phyloP scores from a whole-genome alignment of 352 stramenopile genomes.

The Globisporangium sylvaticum region DNA sequence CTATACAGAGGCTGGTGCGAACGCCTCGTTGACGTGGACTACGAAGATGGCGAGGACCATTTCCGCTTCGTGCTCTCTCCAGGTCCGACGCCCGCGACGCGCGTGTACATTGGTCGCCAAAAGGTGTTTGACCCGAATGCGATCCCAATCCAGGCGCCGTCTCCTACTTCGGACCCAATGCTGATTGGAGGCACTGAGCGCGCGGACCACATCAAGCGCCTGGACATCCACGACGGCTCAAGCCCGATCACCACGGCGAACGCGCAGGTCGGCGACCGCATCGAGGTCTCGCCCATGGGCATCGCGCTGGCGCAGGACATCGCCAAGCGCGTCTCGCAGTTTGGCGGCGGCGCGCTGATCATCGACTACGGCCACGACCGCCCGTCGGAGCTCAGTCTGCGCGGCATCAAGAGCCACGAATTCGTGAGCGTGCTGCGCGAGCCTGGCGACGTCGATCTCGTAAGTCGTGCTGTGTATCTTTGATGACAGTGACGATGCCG shows the following conservation, averaged over 20 bases:
- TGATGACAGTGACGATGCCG: slow-evolving; percentile 18
- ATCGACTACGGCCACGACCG: slow-evolving; percentile 95
- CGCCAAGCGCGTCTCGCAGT: slow-evolving; percentile 78
- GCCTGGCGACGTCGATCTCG: slow-evolving; percentile 90
- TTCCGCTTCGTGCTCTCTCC: slow-evolving; percentile 94
- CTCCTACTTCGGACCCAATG: slow-evolving; percentile 10
- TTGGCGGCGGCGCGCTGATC: slow-evolving; percentile 87
- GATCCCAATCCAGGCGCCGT: slow-evolving; percentile 18
- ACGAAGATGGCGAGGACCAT: slow-evolving; percentile 74
- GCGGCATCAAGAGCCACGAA: slow-evolving; percentile 92
- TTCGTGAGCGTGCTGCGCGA: slow-evolving; percentile 92
- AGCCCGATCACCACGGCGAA: slow-evolving; percentile 42
- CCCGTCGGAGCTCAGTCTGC: slow-evolving; percentile 86
- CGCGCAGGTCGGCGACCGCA: slow-evolving; percentile 77
- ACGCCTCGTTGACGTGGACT: slow-evolving; percentile 91
- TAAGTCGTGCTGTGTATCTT: slow-evolving; percentile 32
- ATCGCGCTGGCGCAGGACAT: slow-evolving; percentile 92
- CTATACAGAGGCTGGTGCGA: slow-evolving; percentile 81
- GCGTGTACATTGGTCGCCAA: slow-evolving; percentile 84
- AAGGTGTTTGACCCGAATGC: slow-evolving; percentile 69
- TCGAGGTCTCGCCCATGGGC: slow-evolving; percentile 93
- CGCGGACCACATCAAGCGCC: slow-evolving; percentile 30
- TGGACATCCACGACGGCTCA: slow-evolving; percentile 48
- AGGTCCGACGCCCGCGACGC: slow-evolving; percentile 86
- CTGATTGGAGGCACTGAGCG: slow-evolving; percentile 7